Evolutionary conservation across 202 grass and related monocot genomes (phyloP), one percentile per base, ranked within the genome.

Genomic region (Brachypodium distachyon): DNA sequence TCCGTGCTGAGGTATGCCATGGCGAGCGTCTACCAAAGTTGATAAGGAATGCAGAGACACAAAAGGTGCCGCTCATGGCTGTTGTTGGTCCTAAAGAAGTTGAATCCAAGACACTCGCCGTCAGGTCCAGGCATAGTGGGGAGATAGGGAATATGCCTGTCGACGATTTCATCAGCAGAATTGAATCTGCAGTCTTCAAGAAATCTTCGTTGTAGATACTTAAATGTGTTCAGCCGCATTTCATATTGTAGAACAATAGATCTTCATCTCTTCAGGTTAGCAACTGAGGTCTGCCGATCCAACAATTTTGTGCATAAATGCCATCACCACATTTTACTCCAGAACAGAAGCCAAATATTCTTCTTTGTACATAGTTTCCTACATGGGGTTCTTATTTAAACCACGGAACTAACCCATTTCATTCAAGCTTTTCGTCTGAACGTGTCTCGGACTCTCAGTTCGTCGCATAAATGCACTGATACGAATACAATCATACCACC

Each of bases 71-170:
- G 31, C 80, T 98, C 19, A 97, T 97, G 94, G 90, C 86, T 28
- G 93, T 97, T 27, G 84, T 84, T 48, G 95, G 95, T 12, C 95
- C 91, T 14, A 95, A 94, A 64, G 95, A 98, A 90, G 91, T 90
- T 22, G 47, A 98, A 33, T 66, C 74, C 25, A 78, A 53, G 67
- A 90, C 85, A 9, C 78, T 99, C 29, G 90, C 95, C 51, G 84
- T 95, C 73, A 87, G 91, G 37, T 95, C 89, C 16, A 78, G 93
- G 48, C 87, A 88, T 33, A 83, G 50, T 58, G 90, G 85, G 50
- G 90, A 97, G 72, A 76, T 91, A 25, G 93, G 85, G 40, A 85
- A 74, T 0, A 85, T 93, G 88, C 67, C 81, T 6, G 67, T 90
- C 16, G 90, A 88, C 50, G 85, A 93, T n/a, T 97, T 93, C 85